phyloP scores from a whole-genome alignment of 257 asterid genomes.

The Gynochthodes officinalis region DNA sequence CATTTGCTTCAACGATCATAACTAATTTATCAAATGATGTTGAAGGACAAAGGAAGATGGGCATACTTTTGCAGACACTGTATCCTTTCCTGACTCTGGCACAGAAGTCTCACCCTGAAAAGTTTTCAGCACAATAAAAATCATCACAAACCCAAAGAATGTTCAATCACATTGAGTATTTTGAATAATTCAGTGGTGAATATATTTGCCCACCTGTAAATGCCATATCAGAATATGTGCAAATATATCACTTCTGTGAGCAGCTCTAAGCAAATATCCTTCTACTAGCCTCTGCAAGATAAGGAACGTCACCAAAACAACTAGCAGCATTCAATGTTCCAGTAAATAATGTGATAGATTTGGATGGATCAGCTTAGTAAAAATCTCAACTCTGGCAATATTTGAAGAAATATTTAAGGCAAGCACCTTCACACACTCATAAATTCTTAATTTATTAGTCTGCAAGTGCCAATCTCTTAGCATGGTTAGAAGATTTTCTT shows the following conservation, averaged over 20 bases:
- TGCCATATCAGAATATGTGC: constrained; percentile 99
- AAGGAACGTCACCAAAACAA: constrained; percentile 4
- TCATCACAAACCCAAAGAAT: constrained; percentile 26
- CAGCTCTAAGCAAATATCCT: constrained; percentile 98
- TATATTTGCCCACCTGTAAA: constrained; percentile 62
- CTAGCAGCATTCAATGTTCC: not conserved
- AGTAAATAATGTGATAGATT: not conserved
- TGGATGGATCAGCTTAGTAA: not conserved
- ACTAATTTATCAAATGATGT: not conserved
- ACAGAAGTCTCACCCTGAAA: constrained; percentile 81
- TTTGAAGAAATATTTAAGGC: not conserved
- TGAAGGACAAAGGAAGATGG: constrained; percentile 12
- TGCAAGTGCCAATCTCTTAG: constrained; percentile 5
- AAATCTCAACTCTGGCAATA: not conserved
- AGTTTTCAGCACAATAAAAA: constrained; percentile 22
- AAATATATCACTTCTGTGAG: constrained; percentile 90
- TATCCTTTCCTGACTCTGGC: constrained; percentile 72
- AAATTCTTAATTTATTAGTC: not conserved
- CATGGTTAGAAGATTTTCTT: not conserved
- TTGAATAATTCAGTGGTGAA: not conserved
- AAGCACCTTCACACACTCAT: no score
- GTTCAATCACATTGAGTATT: constrained; percentile 10
- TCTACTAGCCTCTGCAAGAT: constrained; percentile 86
- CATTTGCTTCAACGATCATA: not conserved
- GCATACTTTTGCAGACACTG: constrained; percentile 62